Conservation (phyloP, 164 flowering plant species). For the Brasenia schreberi region DNA sequence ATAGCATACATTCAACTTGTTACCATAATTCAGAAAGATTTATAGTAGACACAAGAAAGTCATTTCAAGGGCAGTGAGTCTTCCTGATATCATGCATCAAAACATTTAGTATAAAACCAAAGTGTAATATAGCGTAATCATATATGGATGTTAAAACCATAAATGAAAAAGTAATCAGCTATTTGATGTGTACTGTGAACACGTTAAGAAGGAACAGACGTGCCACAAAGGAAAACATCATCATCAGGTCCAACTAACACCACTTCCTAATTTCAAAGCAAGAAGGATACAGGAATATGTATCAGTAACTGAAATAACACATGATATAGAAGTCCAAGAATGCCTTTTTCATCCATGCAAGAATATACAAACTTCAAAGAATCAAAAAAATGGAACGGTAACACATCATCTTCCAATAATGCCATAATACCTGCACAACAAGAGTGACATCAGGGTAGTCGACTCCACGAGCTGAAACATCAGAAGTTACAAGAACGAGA, state of each 20-base stretch:
- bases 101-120: no score
- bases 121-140: no score
- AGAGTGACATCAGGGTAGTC: slow-evolving; percentile 99
- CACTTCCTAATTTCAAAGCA: not conserved
- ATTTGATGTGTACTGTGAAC: not conserved
- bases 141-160: no score
- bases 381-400: no score
- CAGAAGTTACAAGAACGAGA: slow-evolving; percentile 95
- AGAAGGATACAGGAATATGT: not conserved
- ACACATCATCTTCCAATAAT: not conserved
- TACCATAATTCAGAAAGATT: not conserved
- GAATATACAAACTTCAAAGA: no score
- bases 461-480: slow-evolving; percentile 99
- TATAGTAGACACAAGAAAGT: not conserved
- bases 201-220: not conserved
- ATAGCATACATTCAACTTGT: not conserved
- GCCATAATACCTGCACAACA: slow-evolving; percentile 66
- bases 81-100: no score
- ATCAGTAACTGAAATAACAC: no score
- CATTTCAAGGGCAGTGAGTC: not conserved
- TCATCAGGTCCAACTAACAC: not conserved
- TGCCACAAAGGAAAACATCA: not conserved
- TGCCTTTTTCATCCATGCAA: no score
- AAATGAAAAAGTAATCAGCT: no score
- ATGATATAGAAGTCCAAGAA: no score